Conservation (phyloP, 345 rosid genomes). For the Trapa bicornis region DNA sequence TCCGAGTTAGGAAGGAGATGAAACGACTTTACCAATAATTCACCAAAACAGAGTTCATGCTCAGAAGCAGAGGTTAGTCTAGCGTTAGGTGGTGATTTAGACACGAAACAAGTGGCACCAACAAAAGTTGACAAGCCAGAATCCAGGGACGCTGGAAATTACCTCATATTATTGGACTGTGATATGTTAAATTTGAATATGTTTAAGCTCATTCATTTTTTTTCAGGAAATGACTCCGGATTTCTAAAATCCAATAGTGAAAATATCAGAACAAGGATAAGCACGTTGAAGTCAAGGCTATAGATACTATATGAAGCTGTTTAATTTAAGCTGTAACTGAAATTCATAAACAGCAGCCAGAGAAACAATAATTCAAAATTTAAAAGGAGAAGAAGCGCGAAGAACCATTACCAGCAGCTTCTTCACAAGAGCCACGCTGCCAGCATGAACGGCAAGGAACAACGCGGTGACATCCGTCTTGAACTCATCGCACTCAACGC, state of each 20-base stretch:
- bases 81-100: not conserved
- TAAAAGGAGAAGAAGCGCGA: not conserved
- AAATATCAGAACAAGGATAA: not conserved
- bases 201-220: not conserved
- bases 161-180: not conserved
- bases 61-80: not conserved
- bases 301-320: too few species aligned
- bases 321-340: not conserved
- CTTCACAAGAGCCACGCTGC: conserved; percentile 71
- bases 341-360: not conserved
- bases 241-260: conserved; percentile 2
- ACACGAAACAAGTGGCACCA: not conserved
- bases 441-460: conserved; percentile 72
- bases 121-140: not conserved
- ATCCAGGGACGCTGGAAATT: not conserved
- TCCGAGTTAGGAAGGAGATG: not conserved
- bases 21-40: not conserved
- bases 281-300: not conserved
- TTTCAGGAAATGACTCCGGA: conserved; percentile 4
- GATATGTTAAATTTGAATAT: not conserved
- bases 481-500: conserved; percentile 66
- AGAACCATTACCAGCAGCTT: conserved; percentile 49
- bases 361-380: not conserved
- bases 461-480: conserved; percentile 88
- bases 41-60: not conserved